Evolutionary conservation across 1,284 basidiomycete species (phyloP).

Genomic region (Grifola frondosa): DNA sequence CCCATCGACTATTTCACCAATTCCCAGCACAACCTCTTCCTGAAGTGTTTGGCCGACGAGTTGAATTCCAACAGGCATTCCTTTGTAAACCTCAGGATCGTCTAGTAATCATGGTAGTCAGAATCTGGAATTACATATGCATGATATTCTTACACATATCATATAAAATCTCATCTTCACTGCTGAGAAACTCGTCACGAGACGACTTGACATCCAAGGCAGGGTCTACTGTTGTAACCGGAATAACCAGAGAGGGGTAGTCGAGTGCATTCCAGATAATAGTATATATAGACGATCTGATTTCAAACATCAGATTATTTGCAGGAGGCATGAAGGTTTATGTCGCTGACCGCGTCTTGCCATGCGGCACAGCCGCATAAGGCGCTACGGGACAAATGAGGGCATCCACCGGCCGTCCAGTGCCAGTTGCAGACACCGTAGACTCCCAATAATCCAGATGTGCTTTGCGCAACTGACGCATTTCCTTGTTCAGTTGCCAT

Average conservation of each 20-base stretch:
- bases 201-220: slow-evolving; percentile 43
- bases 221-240: slow-evolving; percentile 60
- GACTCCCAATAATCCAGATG: slow-evolving; percentile 60
- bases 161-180: slow-evolving; percentile 43
- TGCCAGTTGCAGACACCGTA: slow-evolving; percentile 47
- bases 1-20: slow-evolving; percentile 38
- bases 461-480: slow-evolving; percentile 42
- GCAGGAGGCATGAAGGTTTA: too few relatives aligned
- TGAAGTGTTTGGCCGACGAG: slow-evolving; percentile 48
- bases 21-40: slow-evolving; percentile 48
- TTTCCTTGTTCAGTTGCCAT: slow-evolving; percentile 56
- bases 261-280: slow-evolving; percentile 69
- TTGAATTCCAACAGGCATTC: slow-evolving; percentile 52
- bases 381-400: slow-evolving; percentile 58
- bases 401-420: slow-evolving; percentile 64
- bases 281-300: slow-evolving; percentile 37
- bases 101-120: slow-evolving; percentile 47
- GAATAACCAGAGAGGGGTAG: slow-evolving; percentile 66
- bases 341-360: slow-evolving; percentile 47
- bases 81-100: slow-evolving; percentile 42
- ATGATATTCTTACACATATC: slow-evolving; percentile 42
- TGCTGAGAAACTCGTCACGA: slow-evolving; percentile 39
- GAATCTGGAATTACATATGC: slow-evolving; percentile 4
- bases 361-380: slow-evolving; percentile 55
- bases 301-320: too few relatives aligned